phyloP scores from a whole-genome alignment of 2,329 filamentous ascomycete species.

The Ophiocordyceps australis region DNA sequence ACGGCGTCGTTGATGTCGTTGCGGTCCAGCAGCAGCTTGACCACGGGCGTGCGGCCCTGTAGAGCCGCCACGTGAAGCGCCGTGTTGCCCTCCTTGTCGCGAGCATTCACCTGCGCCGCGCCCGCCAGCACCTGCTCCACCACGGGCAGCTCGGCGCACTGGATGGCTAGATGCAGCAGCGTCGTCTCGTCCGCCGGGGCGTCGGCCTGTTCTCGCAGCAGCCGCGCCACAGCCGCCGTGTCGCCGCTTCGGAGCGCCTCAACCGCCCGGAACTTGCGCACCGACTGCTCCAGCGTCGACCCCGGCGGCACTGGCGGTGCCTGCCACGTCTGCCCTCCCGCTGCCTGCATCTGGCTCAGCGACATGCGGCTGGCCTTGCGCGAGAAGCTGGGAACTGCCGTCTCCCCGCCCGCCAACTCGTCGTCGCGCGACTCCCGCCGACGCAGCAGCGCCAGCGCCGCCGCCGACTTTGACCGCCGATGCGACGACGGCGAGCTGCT shows the following conservation, averaged over 20 bases:
- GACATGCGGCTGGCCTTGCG: too few relatives aligned
- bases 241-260: constrained; percentile 84
- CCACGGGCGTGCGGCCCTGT: constrained; percentile 63
- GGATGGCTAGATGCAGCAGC: constrained; percentile 81
- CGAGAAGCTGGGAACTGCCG: too few relatives aligned
- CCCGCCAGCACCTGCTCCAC: constrained; percentile 84
- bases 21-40: constrained; percentile 69
- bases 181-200: constrained; percentile 60
- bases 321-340: too few relatives aligned
- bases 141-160: constrained; percentile 83
- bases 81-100: constrained; percentile 88
- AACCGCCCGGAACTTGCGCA: constrained; percentile 85
- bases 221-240: constrained; percentile 74
- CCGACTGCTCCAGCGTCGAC: constrained; percentile 86
- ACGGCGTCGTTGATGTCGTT: constrained; percentile 76
- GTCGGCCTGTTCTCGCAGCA: constrained; percentile 50
- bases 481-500: constrained; percentile 19
- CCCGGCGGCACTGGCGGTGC: too few relatives aligned
- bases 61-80: constrained; percentile 74
- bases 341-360: constrained; percentile 11
- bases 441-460: constrained; percentile 33
- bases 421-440: constrained; percentile 30
- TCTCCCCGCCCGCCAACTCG: constrained; percentile 29
- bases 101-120: constrained; percentile 66
- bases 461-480: constrained; percentile 34